A percentile compares a stretch with the other conserved stretches of the same genome.
phyloP scores from a whole-genome alignment of 371 early-diverging fungal genomes.

The Mortierella sp. region DNA sequence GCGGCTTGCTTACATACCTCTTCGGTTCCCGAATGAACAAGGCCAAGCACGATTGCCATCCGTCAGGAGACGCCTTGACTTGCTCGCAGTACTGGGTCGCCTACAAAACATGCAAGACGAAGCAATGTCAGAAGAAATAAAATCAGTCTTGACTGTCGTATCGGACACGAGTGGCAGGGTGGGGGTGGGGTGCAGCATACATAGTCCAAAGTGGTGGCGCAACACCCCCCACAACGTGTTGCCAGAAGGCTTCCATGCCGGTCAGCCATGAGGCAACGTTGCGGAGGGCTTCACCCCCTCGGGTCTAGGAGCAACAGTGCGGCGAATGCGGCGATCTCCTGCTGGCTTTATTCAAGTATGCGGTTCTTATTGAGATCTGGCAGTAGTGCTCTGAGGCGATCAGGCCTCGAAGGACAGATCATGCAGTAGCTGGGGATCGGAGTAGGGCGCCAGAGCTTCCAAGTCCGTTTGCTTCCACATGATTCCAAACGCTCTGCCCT shows the following conservation, averaged over 20 bases:
- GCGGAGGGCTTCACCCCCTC: not conserved
- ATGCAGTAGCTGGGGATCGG: not conserved
- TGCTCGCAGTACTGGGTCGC: slow-evolving; percentile 89
- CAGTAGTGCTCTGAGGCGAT: not conserved
- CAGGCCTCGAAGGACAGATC: not conserved
- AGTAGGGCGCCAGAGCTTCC: not conserved
- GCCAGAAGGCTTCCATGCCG: not conserved
- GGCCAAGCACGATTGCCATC: slow-evolving; percentile 88
- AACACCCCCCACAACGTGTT: not conserved
- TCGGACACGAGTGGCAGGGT: not conserved
- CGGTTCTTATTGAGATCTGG: not conserved
- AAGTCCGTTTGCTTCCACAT: not conserved
- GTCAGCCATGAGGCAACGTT: not conserved
- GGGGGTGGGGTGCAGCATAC: not conserved
- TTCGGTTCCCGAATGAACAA: slow-evolving; percentile 80
- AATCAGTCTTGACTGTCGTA: not conserved
- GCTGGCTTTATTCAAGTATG: not conserved
- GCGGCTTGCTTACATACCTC: slow-evolving; percentile 60
- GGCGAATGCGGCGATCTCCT: not conserved
- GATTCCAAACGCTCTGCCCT: not conserved
- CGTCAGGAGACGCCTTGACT: slow-evolving; percentile 80
- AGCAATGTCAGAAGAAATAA: not conserved
- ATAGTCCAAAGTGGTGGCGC: not conserved
- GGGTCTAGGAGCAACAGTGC: not conserved
- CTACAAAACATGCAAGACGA: slow-evolving; percentile 53